Evolutionary conservation across 495 filamentous ascomycete genomes (phyloP), one percentile per base, ranked within the genome.

Genomic region (Hypoxylon perforatum): DNA sequence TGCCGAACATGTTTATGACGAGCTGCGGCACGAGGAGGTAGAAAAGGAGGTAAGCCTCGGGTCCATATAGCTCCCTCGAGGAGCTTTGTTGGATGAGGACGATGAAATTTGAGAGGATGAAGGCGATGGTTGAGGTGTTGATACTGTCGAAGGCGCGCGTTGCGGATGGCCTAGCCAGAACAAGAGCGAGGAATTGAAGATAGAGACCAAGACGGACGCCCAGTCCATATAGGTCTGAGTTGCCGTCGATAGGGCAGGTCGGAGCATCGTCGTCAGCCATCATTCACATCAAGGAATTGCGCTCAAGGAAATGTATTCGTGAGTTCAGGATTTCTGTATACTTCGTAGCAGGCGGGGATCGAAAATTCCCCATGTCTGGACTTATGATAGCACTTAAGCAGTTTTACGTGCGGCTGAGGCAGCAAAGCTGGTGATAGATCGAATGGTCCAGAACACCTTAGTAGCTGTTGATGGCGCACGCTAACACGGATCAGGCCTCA

Each of bases 191-290:
- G 63, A 73, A 77, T 65, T 79, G 77, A 8, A 77, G 47, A 54
- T 81, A 80, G 44, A 77, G 69, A 23, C 77, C 77, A 28, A 79
- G 33, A 19, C 78, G 64, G 36, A 81, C 74, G 25, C 78, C 78
- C 2, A 80, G 57, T 28, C 78, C 78, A 52, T 80, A 80, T 48
- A 80, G 63, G 33, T 80, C 77, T 15, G 67, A 21, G 35, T 78
- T 75, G 33, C 78, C 77, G 1, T 54, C 18, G 48, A 80, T 52
- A 1, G 60, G 57, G 39, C 67, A 66, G 19, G 17, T 30, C 10
- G 7, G 10, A 25, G 1, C 8, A 25, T 51, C n/a, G 44, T 10
- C 14, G 10, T 52, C 61, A 7, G 46, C 23, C 61, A 45, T 64
- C 23, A 8, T 46, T 4, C 14, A 30, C 17, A 25, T 30, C n/a